Evolutionary conservation across 352 stramenopile species (phyloP).

Genomic region (Elongisporangium senticosum): DNA sequence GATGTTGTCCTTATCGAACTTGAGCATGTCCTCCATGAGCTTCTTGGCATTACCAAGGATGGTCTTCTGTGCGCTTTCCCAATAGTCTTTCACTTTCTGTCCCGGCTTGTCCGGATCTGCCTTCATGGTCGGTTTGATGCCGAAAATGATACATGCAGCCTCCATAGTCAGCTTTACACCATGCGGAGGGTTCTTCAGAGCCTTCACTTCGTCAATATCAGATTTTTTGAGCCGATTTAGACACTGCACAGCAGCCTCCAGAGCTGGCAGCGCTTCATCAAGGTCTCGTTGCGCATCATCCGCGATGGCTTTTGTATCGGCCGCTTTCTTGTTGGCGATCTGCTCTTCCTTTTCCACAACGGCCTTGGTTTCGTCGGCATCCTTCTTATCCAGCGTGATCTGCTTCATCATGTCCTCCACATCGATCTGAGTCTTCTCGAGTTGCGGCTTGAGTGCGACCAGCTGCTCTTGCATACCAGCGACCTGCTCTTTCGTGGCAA

Average conservation of each 20-base stretch:
- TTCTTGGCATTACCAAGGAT: conserved; percentile 86
- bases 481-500: conserved; percentile 89
- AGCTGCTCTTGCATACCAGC: conserved; percentile 90
- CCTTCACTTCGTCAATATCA: conserved; percentile 92
- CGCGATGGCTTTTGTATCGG: conserved; percentile 89
- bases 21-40: conserved; percentile 87
- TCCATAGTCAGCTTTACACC: conserved; percentile 89
- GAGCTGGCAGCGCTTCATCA: conserved; percentile 88
- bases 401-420: conserved; percentile 93
- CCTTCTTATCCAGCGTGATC: conserved; percentile 90
- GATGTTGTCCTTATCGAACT: conserved; percentile 90
- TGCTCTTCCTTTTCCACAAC: conserved; percentile 90
- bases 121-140: conserved; percentile 89
- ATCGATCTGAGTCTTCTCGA: conserved; percentile 90
- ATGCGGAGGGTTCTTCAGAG: conserved; percentile 83
- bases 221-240: conserved; percentile 91
- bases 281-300: conserved; percentile 91
- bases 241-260: conserved; percentile 90
- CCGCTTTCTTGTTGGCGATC: conserved; percentile 88
- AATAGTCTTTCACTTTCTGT: conserved; percentile 89
- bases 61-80: conserved; percentile 85
- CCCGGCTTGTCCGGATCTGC: conserved; percentile 86
- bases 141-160: conserved; percentile 92
- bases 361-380: conserved; percentile 88
- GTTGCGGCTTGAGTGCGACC: conserved; percentile 88